Evolutionary conservation across 2,329 filamentous ascomycete genomes (phyloP), one percentile per base, ranked within the genome.

Genomic region (Plectosphaerella plurivora): DNA sequence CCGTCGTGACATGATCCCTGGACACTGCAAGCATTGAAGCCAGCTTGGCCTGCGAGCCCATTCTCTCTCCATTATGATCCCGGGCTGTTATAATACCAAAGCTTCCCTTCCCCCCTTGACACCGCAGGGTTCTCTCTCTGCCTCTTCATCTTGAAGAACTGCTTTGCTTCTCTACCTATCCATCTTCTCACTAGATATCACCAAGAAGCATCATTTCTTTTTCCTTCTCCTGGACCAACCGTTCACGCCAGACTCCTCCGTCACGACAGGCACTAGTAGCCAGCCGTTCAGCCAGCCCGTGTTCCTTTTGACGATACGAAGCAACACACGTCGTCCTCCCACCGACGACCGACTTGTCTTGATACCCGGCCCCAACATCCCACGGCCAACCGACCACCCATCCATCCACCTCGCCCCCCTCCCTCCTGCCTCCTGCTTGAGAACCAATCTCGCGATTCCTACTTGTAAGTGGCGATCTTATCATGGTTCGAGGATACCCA

Each of bases 71-170:
- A 16, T 18, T 18, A 44, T 4, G 41, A 44, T 16, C 41, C 18
- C 41, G 41, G 41, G 41, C 41, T 44, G 41, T 44, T 44, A 44
- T 44, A 44, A 44, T 44, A 44, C 41, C 41, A 44, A 44, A 44
- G 41, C 41, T 44, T 44, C 41, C 41, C 41, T 18, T 44, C 41
- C 41, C 41, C 41, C n/a, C 41, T 33, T 33, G 41, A 44, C 41
- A 18, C 41, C 41, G 41, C 41, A 44, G 15, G 41, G 41, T 44
- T 20, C 41, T 16, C 18, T 20, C 41, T 44, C 41, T 44, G 41
- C 16, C 41, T 44, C 41, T 20, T 41, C 37, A 41, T n/a, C 15
- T 41, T 41, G 37, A 15, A 41, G 15, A n/a, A 41, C 37, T 7
- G 14, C 37, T 41, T 16, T 12, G 9, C 15, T 41, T 18, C 11